Evolutionary conservation across 306 rosid genomes (phyloP).

Genomic region (Glycyrrhiza uralensis): DNA sequence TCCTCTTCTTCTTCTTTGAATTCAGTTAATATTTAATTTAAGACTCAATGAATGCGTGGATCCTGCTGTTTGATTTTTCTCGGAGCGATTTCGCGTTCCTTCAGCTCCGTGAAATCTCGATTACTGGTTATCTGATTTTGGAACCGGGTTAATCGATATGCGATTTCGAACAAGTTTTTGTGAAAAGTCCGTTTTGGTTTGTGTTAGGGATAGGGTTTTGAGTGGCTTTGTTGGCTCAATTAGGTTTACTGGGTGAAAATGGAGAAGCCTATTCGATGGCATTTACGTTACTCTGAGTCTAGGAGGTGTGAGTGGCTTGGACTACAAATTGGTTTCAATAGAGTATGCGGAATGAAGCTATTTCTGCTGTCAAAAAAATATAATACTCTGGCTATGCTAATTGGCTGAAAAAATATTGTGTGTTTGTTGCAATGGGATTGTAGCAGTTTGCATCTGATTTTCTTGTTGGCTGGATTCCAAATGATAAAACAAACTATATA

Average conservation of each 20-base stretch:
- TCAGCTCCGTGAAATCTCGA: not conserved
- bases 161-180: not conserved
- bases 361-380: not conserved
- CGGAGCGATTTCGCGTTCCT: not conserved
- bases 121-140: not conserved
- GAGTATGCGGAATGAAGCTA: not conserved
- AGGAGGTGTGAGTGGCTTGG: not conserved
- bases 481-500: not conserved
- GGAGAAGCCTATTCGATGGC: not conserved
- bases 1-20: not conserved
- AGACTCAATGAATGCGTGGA: not conserved
- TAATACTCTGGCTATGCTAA: not conserved
- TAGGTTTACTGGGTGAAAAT: not conserved
- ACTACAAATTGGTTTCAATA: not conserved
- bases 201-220: slow-evolving; percentile 5
- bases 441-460: slow-evolving; percentile 8
- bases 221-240: not conserved
- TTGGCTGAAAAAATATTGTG: not conserved
- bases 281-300: not conserved
- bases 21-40: not conserved
- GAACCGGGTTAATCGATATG: not conserved
- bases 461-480: not conserved
- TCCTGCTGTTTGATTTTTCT: not conserved
- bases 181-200: not conserved
- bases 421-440: not conserved